A percentile compares a stretch with the other conserved stretches of the same genome.
These are phyloP conservation scores for Leptographium flavum DNA, from an alignment of 2,329 filamentous ascomycete species.

Conservation along the genomic window DNA sequence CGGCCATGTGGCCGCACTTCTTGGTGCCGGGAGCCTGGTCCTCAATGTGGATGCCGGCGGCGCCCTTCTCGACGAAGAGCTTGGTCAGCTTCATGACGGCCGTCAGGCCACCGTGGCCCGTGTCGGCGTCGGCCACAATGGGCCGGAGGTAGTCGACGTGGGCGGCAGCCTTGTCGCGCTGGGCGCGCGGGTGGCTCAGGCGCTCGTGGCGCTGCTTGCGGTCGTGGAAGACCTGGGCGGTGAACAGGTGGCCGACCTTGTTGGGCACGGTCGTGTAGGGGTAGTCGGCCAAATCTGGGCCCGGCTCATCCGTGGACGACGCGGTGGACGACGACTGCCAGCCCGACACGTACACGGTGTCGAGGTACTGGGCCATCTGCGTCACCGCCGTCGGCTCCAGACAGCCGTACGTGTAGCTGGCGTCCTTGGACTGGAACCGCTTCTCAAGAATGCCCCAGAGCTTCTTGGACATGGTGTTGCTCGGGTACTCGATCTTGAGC, in stretches of 20 bases:
- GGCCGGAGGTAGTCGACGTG: conserved; percentile 91
- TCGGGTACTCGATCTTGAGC: conserved; percentile 80
- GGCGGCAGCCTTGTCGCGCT: conserved; percentile 49
- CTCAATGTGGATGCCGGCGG: conserved; percentile 96
- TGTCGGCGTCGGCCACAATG: conserved; percentile 94
- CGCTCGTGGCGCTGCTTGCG: conserved; percentile 97
- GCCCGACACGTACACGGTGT: conserved; percentile 96
- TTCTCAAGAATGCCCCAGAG: conserved; percentile 80
- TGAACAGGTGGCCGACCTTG: conserved; percentile 95
- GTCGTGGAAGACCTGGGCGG: conserved; percentile 98
- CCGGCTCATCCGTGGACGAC: conserved; percentile 87
- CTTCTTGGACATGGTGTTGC: conserved; percentile 84
- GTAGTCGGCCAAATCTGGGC: conserved; percentile 95
- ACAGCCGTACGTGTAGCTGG: conserved; percentile 92
- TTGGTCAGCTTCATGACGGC: conserved; percentile 99
- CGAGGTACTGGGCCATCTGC: conserved; percentile 97
- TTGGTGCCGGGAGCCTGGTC: conserved; percentile 97
- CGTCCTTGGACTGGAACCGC: conserved; percentile 64
- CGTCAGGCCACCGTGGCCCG: conserved; percentile 92
- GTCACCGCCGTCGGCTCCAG: conserved; percentile 97
- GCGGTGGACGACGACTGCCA: conserved; percentile 98
- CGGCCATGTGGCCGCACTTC: conserved; percentile 99
- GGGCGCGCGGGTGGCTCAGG: conserved; percentile 52
- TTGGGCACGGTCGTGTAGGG: conserved; percentile 95
- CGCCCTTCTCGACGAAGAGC: conserved; percentile 91